Evolutionary conservation across 371 early-diverging fungal species (phyloP), one percentile per base, ranked within the genome.

Genomic region (Umbelopsis sp.): DNA sequence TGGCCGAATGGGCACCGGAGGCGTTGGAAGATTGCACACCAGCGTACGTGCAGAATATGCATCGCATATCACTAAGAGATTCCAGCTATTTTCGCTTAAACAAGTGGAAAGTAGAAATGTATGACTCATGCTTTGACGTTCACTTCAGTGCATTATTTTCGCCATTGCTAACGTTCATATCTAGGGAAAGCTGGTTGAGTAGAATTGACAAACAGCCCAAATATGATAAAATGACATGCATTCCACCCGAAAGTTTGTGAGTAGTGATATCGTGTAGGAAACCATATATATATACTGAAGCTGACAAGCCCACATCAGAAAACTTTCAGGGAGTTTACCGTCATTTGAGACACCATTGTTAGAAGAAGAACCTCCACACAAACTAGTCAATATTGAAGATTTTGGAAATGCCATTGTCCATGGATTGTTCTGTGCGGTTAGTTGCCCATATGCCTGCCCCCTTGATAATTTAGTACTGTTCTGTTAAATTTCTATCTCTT

Each of bases 71-170:
- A 16, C n/a, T 57, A 3, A 29, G 57, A 35, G 57, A 57, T 35
- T 29, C 32, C 18, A 57, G 35, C 29, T 57, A 29, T 18, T 57
- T 18, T 18, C 10, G 29, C 18, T 35, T 57, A 14, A 57, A 57
- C 35, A 57, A 57, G n/a, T 57, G 57, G 57, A 57, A 37, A 18
- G 35, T 35, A 14, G 57, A 57, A 35, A 57, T 57, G 57, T 57
- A 18, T 35, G 57, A 1, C 16, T 0, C 3, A 14, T 29, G 4
- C 0, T 35, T 14, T 35, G 29, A 6, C 22, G 12, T n/a, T n/a
- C 41, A 41, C 41, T 41, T 41, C 41, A 41, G 12, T 41, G 7
- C 10, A 41, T 41, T 7, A 7, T 41, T 5, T 41, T 1, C 12
- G 7, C 12, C 41, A 41, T 10, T 2, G 11, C 37, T 35, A 35